Conservation (phyloP, 2,329 filamentous ascomycete species). For the Pyricularia grisea region DNA sequence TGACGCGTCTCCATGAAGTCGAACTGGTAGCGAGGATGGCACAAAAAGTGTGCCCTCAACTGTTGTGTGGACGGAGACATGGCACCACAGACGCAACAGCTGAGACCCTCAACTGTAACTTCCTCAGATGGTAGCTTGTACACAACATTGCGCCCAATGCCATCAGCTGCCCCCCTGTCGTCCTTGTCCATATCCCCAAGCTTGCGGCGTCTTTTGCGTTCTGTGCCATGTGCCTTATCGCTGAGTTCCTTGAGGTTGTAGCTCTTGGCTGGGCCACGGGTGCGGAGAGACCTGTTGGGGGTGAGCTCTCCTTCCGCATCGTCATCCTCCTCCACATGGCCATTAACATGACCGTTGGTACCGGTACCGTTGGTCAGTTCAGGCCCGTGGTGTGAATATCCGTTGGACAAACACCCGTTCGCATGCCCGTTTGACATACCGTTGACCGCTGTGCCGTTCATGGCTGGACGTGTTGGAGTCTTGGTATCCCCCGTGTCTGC, state of each 20-base stretch:
- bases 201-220: slow-evolving; percentile 32
- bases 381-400: slow-evolving; percentile 5
- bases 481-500: background rate
- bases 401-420: slow-evolving; percentile 12
- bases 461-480: background rate
- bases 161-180: slow-evolving; percentile 14
- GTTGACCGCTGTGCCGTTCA: slow-evolving; percentile 15
- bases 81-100: slow-evolving; percentile 41
- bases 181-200: slow-evolving; percentile 10
- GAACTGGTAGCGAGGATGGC: slow-evolving; percentile 34
- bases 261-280: slow-evolving; percentile 35
- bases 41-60: slow-evolving; percentile 38
- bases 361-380: slow-evolving; percentile 7
- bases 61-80: slow-evolving; percentile 36
- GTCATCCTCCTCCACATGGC: slow-evolving; percentile 29
- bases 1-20: slow-evolving; percentile 26
- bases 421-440: slow-evolving; percentile 12
- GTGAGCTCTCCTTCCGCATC: slow-evolving; percentile 37
- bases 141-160: slow-evolving; percentile 28
- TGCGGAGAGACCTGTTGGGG: slow-evolving; percentile 40
- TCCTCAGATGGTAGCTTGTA: slow-evolving; percentile 35
- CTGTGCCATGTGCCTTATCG: slow-evolving; percentile 45
- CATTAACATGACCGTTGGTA: slow-evolving; percentile 7
- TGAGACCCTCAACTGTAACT: slow-evolving; percentile 36
- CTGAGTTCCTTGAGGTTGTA: slow-evolving; percentile 53